Conservation (phyloP, 139 green algal genomes). For the Picochlorum sp. region DNA sequence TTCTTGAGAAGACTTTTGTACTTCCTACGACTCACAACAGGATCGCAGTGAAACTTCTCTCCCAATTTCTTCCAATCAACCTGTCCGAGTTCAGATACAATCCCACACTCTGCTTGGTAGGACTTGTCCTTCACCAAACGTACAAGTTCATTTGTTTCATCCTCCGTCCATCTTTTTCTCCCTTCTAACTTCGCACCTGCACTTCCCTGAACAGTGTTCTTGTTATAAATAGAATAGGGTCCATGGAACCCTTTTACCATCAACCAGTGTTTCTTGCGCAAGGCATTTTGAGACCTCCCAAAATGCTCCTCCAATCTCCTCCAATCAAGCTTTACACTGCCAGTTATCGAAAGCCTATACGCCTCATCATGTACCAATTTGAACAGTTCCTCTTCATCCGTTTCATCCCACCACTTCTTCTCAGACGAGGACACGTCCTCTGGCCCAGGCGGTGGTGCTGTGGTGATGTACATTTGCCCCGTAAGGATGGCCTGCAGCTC, state of each 20-base stretch:
- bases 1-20: slow-evolving; percentile 13
- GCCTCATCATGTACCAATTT: slow-evolving; percentile 12
- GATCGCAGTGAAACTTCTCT: slow-evolving; percentile 12
- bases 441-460: neutral
- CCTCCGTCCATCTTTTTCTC: slow-evolving; percentile 24
- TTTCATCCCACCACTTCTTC: slow-evolving; percentile 38
- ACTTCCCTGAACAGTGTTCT: neutral
- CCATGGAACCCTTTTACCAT: slow-evolving; percentile 5
- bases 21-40: slow-evolving; percentile 23
- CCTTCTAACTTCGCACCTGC: neutral
- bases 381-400: slow-evolving; percentile 29
- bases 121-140: neutral
- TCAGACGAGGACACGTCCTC: neutral
- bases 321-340: slow-evolving; percentile 26
- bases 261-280: slow-evolving; percentile 36
- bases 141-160: slow-evolving; percentile 18
- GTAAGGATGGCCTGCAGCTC: slow-evolving; percentile 3
- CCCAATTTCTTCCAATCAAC: slow-evolving; percentile 11
- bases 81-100: neutral
- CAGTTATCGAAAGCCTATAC: slow-evolving; percentile 18
- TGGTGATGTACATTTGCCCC: neutral
- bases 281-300: slow-evolving; percentile 21
- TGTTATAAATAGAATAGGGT: neutral
- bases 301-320: slow-evolving; percentile 17
- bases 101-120: neutral